Percentiles rank a stretch among this genome's conserved stretches.
Evolutionary conservation across 805 yeast species (phyloP).

Genomic region (Diddensiella caesifluorescens): DNA sequence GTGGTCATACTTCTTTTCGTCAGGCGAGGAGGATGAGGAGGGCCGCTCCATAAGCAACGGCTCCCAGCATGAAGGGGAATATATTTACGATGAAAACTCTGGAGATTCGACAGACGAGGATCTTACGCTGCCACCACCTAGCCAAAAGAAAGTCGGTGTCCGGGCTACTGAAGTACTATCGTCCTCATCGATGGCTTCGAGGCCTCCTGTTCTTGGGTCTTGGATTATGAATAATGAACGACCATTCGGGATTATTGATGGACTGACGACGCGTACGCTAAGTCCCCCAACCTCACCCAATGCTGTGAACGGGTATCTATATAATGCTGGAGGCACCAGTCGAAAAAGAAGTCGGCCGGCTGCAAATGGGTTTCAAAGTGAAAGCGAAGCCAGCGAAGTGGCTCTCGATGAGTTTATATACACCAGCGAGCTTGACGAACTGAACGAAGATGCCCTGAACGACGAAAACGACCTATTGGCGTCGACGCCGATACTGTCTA

Average conservation of each 20-base stretch:
- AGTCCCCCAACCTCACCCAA: slow-evolving; percentile 40
- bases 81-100: slow-evolving; percentile 34
- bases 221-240: slow-evolving; percentile 75
- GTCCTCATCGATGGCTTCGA: slow-evolving; percentile 72
- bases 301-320: slow-evolving; percentile 6
- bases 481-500: slow-evolving; percentile 31
- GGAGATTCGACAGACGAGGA: slow-evolving; percentile 97
- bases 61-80: slow-evolving; percentile 12
- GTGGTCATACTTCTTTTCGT: slow-evolving; percentile 67
- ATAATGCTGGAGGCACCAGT: slow-evolving; percentile 20
- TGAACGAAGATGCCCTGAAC: slow-evolving; percentile 47
- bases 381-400: slow-evolving; percentile 39
- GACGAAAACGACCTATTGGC: slow-evolving; percentile 25
- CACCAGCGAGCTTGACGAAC: slow-evolving; percentile 81
- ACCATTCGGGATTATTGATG: slow-evolving; percentile 93
- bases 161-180: slow-evolving; percentile 91
- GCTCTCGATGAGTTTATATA: slow-evolving; percentile 79
- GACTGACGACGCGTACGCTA: slow-evolving; percentile 81
- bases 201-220: slow-evolving; percentile 90
- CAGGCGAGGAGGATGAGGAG: slow-evolving; percentile 28
- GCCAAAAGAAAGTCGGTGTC: slow-evolving; percentile 58
- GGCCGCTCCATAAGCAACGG: slow-evolving; percentile 7
- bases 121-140: slow-evolving; percentile 67
- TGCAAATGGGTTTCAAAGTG: slow-evolving; percentile 27
- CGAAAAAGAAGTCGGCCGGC: slow-evolving; percentile 19